Evolutionary conservation across 257 asterid genomes (phyloP).

Genomic region (Handroanthus guayacan): DNA sequence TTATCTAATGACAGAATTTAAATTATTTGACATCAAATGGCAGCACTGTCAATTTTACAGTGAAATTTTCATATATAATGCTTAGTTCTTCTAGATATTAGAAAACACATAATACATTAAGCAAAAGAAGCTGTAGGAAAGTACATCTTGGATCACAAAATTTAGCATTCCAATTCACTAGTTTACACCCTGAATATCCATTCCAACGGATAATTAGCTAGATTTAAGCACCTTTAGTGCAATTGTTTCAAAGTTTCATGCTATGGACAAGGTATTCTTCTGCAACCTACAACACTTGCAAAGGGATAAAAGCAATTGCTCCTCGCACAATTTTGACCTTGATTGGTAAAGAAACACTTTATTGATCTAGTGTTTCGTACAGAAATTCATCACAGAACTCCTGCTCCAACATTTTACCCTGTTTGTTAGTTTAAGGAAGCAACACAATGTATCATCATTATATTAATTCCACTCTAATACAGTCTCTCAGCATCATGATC

Average conservation of each 20-base stretch:
- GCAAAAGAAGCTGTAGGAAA: not conserved
- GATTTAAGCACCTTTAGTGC: not conserved
- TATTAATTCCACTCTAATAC: not conserved
- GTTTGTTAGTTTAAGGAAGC: not conserved
- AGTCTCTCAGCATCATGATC: not conserved
- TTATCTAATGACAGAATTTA: not conserved
- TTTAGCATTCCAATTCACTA: not conserved
- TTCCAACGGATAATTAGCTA: not conserved
- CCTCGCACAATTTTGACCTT: not conserved
- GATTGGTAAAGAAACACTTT: not conserved
- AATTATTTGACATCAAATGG: not conserved
- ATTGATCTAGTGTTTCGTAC: not conserved
- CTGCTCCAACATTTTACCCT: not conserved
- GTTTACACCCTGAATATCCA: not conserved
- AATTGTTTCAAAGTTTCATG: not conserved
- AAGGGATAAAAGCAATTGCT: not conserved
- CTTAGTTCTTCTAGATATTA: not conserved
- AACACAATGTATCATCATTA: not conserved
- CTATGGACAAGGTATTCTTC: not conserved
- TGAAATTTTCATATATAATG: not conserved
- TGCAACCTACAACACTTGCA: not conserved
- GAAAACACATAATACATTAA: not conserved
- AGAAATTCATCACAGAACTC: not conserved
- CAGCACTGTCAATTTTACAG: constrained; percentile 1
- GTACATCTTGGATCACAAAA: not conserved